Evolutionary conservation across 2,329 filamentous ascomycete species (phyloP).

Genomic region (Aureobasidium sp.): DNA sequence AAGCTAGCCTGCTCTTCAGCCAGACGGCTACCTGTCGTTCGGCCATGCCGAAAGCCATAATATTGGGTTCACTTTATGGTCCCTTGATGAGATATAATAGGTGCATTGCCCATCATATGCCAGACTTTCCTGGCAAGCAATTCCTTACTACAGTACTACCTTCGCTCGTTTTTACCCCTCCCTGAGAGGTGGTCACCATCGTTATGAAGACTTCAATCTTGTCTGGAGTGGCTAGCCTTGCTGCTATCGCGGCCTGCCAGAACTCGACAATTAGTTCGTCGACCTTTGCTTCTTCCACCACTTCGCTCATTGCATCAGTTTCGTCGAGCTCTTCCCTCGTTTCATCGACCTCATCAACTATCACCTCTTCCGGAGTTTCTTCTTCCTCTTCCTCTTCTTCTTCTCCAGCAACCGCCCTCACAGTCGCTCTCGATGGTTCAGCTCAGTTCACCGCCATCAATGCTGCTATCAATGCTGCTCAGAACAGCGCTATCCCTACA

Average conservation of each 20-base stretch:
- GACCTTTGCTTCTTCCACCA: neutral
- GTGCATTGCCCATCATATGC: neutral
- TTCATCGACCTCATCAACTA: slow-evolving; percentile 9
- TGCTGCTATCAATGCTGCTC: slow-evolving; percentile 30
- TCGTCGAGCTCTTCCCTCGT: neutral
- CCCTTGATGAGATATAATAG: neutral
- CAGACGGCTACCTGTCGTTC: neutral
- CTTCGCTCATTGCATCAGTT: neutral
- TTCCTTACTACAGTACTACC: neutral
- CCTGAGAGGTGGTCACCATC: neutral
- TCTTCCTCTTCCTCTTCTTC: too few relatives aligned
- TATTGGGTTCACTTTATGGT: neutral
- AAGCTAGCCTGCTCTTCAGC: neutral
- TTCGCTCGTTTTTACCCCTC: neutral
- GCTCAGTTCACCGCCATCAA: slow-evolving; percentile 39
- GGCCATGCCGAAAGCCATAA: neutral
- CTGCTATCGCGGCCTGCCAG: slow-evolving; percentile 33
- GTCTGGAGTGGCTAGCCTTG: slow-evolving; percentile 19
- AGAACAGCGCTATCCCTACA: slow-evolving; percentile 33
- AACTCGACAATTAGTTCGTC: neutral
- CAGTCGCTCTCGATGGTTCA: slow-evolving; percentile 36
- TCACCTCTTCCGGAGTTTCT: slow-evolving; percentile 3
- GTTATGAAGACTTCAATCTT: slow-evolving; percentile 40
- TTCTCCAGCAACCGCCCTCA: slow-evolving; percentile 26
- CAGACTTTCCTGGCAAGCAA: neutral